Conservation (phyloP, 148 eudicot species). For the Beta vulgaris region DNA sequence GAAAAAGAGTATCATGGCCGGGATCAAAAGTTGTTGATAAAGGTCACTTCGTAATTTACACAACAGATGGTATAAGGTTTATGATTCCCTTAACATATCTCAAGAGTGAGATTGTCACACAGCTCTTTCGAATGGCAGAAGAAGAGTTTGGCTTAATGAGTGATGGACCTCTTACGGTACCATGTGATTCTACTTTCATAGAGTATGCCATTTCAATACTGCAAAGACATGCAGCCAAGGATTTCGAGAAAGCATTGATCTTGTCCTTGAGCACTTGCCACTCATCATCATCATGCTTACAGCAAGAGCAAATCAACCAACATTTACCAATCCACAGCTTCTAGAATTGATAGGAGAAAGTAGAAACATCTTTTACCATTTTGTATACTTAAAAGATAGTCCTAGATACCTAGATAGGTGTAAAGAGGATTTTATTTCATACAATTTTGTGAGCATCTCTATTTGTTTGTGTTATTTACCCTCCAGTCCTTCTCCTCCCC, state of each 20-base stretch:
- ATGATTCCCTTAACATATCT: slow-evolving; percentile 22
- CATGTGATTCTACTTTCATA: slow-evolving; percentile 18
- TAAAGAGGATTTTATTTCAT: not conserved
- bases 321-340: not conserved
- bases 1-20: slow-evolving; percentile 13
- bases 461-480: not conserved
- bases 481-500: not conserved
- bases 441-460: not conserved
- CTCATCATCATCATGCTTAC: not conserved
- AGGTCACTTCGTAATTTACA: slow-evolving; percentile 18
- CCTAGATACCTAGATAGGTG: not conserved
- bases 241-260: slow-evolving; percentile 16
- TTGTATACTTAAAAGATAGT: not conserved
- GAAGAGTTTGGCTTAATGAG: slow-evolving; percentile 23
- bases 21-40: not conserved
- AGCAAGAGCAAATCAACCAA: not conserved
- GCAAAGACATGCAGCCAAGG: slow-evolving; percentile 9
- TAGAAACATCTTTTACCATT: not conserved
- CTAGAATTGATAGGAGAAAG: not conserved
- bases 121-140: slow-evolving; percentile 19
- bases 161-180: slow-evolving; percentile 12
- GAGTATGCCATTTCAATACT: slow-evolving; percentile 19
- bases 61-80: slow-evolving; percentile 18
- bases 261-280: slow-evolving; percentile 14
- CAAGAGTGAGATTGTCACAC: slow-evolving; percentile 6